Evolutionary conservation across 345 rosid genomes (phyloP), one percentile per base, ranked within the genome.

Genomic region (Rhizophora apiculata): DNA sequence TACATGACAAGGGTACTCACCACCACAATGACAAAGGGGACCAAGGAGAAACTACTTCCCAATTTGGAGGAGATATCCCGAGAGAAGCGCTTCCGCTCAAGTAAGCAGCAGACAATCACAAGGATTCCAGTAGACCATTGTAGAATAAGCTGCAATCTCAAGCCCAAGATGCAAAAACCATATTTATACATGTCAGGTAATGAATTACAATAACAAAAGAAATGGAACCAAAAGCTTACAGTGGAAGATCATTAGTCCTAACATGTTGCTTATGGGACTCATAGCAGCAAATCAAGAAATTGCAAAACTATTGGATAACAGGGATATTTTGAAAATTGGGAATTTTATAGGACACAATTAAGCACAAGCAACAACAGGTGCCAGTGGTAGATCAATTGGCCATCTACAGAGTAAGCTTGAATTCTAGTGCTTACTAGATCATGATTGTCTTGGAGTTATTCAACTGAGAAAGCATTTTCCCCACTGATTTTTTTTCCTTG

Each of bases 41-140:
- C 85, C 76, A 95, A 62, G 16, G 99, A 88, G 84, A 95, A 95
- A 82, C 99, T 95, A 85, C 99, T 95, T 70, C 99, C 99, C 68
- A 95, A 67, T 79, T 95, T 95, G 53, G 88, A 66, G 82, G 98
- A 68, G 70, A 95, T 85, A 72, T 95, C 97, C 37, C 75, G 79
- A 55, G 85, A 71, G 62, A 82, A 95, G 51, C 76, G 84, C 79
- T 86, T 88, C 74, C 85, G 85, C 67, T 89, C 87, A 62, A 95
- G 80, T 60, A 92, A 83, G 82, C 96, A 95, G 84, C 89, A 80
- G 53, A 92, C 73, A 39, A 95, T 90, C 29, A 95, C 98, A 31
- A 85, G 85, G 73, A 95, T 85, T 68, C 99, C 98, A 31, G 89
- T 90, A 29, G 84, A 78, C 91, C 96, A 95, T 82, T 95, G 99